Conservation (phyloP, 768 basidiomycete species). For the Rhizopogon rudus region DNA sequence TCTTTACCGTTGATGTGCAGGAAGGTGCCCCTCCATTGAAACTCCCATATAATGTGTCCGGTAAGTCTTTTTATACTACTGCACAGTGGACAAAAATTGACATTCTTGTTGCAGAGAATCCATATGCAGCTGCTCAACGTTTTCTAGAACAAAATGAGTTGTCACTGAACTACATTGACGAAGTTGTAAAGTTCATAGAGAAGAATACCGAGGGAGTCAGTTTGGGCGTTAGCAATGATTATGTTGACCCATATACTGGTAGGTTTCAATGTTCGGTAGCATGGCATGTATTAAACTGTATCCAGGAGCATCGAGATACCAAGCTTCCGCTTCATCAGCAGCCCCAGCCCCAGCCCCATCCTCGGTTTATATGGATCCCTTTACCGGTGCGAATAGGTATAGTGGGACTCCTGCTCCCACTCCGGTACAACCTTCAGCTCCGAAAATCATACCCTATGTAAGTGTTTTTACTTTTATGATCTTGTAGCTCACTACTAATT, state of each 20-base stretch:
- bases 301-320: slow-evolving; percentile 62
- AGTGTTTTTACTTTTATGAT: slow-evolving; percentile 7
- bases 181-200: slow-evolving; percentile 92
- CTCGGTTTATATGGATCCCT: slow-evolving; percentile 57
- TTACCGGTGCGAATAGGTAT: slow-evolving; percentile 68
- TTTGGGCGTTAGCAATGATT: slow-evolving; percentile 57
- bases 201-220: slow-evolving; percentile 80
- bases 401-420: slow-evolving; percentile 33
- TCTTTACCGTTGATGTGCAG: slow-evolving; percentile 97
- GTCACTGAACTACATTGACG: slow-evolving; percentile 75
- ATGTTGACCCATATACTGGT: slow-evolving; percentile 91
- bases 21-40: slow-evolving; percentile 92
- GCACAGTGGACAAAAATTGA: neutral
- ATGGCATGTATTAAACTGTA: neutral
- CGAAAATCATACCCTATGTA: slow-evolving; percentile 52
- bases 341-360: slow-evolving; percentile 23
- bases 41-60: slow-evolving; percentile 86
- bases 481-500: neutral
- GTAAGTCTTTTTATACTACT: slow-evolving; percentile 34
- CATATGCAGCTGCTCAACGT: slow-evolving; percentile 81
- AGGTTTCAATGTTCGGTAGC: slow-evolving; percentile 5
- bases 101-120: slow-evolving; percentile 62
- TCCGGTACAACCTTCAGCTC: slow-evolving; percentile 22
- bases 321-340: slow-evolving; percentile 29
- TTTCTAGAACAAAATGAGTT: slow-evolving; percentile 85